These are phyloP conservation scores for Tulasnella sp. DNA, from an alignment of 768 basidiomycete species.

Conservation along the genomic window DNA sequence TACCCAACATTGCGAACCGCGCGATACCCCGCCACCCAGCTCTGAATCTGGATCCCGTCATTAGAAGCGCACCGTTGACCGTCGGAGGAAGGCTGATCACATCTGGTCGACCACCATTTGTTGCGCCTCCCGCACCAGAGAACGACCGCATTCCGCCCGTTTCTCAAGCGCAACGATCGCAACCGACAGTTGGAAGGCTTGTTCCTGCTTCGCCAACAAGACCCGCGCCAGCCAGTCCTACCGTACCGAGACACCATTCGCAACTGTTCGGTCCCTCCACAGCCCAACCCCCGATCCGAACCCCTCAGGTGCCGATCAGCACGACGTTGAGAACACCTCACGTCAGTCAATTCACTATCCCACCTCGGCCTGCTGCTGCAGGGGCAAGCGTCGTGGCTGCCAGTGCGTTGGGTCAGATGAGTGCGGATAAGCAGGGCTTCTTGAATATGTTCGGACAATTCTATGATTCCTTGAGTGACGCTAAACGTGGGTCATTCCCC, in stretches of 20 bases:
- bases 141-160: not conserved
- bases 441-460: constrained; percentile 17
- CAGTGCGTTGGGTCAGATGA: not conserved
- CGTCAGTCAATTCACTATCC: constrained; percentile 11
- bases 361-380: not conserved
- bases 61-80: constrained; percentile 13
- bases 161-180: not conserved
- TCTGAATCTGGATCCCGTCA: constrained; percentile 11
- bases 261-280: not conserved
- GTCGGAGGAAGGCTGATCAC: constrained; percentile 12
- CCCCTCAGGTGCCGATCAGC: constrained; percentile 10
- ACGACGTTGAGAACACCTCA: constrained; percentile 18
- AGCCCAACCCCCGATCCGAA: not conserved
- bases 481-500: constrained; percentile 7
- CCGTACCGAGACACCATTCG: not conserved
- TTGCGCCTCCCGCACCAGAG: not conserved
- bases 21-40: constrained; percentile 9
- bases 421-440: constrained; percentile 15
- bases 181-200: not conserved
- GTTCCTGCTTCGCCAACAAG: not conserved
- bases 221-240: not conserved
- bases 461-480: constrained; percentile 17
- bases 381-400: not conserved
- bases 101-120: not conserved
- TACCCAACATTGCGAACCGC: not conserved